A percentile compares a stretch with the other conserved stretches of the same genome.
These are phyloP conservation scores for Paecilomyces fulvus DNA, from an alignment of 2,329 filamentous ascomycete species.

Conservation along the genomic window DNA sequence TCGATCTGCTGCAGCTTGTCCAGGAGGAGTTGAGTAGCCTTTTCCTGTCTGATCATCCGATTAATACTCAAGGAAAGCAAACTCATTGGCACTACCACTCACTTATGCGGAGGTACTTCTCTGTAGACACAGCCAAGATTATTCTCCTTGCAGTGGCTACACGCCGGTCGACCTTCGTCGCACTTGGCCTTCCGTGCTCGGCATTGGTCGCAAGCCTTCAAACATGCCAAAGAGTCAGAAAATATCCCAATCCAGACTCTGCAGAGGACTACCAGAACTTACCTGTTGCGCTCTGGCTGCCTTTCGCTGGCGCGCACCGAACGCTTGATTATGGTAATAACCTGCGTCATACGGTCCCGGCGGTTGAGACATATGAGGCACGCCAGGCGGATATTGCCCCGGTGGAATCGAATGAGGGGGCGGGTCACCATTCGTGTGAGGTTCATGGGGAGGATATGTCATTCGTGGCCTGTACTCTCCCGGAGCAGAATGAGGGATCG, in stretches of 20 bases:
- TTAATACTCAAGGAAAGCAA: not conserved
- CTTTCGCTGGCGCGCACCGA: constrained; percentile 28
- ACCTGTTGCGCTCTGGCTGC: constrained; percentile 34
- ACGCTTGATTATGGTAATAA: constrained; percentile 23
- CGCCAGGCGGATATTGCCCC: constrained; percentile 19
- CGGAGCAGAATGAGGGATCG: constrained; percentile 22
- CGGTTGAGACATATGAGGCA: constrained; percentile 18
- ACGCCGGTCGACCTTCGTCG: constrained; percentile 75
- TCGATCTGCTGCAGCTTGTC: constrained; percentile 26
- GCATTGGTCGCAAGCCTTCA: constrained; percentile 82
- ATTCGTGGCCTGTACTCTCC: constrained; percentile 27
- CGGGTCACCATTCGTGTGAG: constrained; percentile 21
- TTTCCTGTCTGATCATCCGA: constrained; percentile 26
- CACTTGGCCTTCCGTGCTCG: constrained; percentile 84
- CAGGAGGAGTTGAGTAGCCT: constrained; percentile 29
- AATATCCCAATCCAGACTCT: not conserved
- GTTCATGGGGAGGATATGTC: constrained; percentile 22
- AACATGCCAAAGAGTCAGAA: constrained; percentile 4
- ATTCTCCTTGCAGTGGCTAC: constrained; percentile 80
- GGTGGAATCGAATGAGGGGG: constrained; percentile 22
- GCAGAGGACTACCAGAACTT: constrained; percentile 3
- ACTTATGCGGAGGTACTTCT: constrained; percentile 88
- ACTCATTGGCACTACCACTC: constrained; percentile 30
- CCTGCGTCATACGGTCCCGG: constrained; percentile 22
- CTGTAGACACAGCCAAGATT: constrained; percentile 77